Percentiles rank a stretch among this genome's conserved stretches.
phyloP scores from a whole-genome alignment of 768 basidiomycete genomes.

The Paxillus involutus region DNA sequence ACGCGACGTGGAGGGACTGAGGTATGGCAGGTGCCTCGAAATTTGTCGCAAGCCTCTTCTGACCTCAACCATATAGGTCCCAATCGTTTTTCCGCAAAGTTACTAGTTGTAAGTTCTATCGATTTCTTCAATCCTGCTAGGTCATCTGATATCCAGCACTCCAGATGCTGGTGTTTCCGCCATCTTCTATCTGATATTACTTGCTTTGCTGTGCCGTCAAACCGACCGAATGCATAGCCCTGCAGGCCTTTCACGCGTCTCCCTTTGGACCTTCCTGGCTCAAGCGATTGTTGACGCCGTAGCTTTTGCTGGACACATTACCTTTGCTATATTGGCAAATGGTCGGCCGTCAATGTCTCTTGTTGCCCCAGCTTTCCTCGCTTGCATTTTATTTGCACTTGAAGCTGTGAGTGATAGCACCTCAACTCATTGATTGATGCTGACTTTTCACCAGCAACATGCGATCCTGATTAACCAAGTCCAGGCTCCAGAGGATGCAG shows the following conservation, averaged over 20 bases:
- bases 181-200: conserved; percentile 62
- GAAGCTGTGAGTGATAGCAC: conserved; percentile 64
- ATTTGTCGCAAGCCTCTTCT: background rate
- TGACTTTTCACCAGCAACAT: conserved; percentile 62
- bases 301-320: conserved; percentile 86
- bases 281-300: conserved; percentile 82
- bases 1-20: conserved; percentile 64
- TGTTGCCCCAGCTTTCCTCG: conserved; percentile 81
- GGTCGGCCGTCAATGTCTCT: conserved; percentile 79
- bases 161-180: conserved; percentile 74
- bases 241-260: conserved; percentile 74
- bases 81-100: conserved; percentile 73
- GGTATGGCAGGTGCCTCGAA: conserved; percentile 40
- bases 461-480: conserved; percentile 77
- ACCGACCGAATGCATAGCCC: conserved; percentile 75
- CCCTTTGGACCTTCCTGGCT: conserved; percentile 78
- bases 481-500: conserved; percentile 71
- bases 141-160: conserved; percentile 5
- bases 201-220: conserved; percentile 73
- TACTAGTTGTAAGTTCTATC: conserved; percentile 50
- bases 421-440: background rate
- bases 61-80: conserved; percentile 35
- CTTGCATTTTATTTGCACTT: conserved; percentile 76
- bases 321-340: conserved; percentile 83
- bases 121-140: background rate